Conservation (phyloP, 257 asterid species). For the Nicotiana benthamiana region DNA sequence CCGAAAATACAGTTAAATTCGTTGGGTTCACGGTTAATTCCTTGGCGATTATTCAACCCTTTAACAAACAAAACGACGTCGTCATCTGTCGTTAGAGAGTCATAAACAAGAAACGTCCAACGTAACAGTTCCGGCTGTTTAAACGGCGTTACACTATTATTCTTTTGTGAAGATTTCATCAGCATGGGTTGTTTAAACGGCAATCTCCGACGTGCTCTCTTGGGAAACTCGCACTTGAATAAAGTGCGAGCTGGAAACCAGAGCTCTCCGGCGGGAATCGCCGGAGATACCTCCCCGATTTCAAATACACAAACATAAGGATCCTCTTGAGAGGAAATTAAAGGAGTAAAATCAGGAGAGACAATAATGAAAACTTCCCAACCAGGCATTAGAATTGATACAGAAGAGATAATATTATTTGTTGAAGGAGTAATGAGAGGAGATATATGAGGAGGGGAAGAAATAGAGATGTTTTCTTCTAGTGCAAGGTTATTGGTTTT, state of each 20-base stretch:
- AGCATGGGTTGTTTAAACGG: slow-evolving; percentile 53
- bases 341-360: slow-evolving; percentile 20
- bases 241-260: slow-evolving; percentile 46
- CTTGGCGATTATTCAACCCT: slow-evolving; percentile 66
- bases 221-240: slow-evolving; percentile 44
- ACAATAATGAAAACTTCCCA: slow-evolving; percentile 73
- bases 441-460: background rate
- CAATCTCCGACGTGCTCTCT: slow-evolving; percentile 34
- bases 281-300: slow-evolving; percentile 28
- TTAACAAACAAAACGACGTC: slow-evolving; percentile 72
- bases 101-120: slow-evolving; percentile 53
- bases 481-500: background rate
- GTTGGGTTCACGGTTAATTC: slow-evolving; percentile 39
- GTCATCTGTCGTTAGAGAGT: slow-evolving; percentile 53
- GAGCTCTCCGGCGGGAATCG: slow-evolving; percentile 35
- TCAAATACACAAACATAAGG: slow-evolving; percentile 38
- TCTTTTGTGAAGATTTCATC: background rate
- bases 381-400: slow-evolving; percentile 57
- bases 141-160: background rate
- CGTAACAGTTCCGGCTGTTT: slow-evolving; percentile 23
- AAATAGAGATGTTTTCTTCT: slow-evolving; percentile 19
- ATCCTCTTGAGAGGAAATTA: background rate
- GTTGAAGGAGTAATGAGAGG: background rate
- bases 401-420: slow-evolving; percentile 15
- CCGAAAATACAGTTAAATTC: slow-evolving; percentile 60